A percentile compares a stretch with the other conserved stretches of the same genome.
Conservation (phyloP, 495 filamentous ascomycete genomes). For the Achaetomiella virescens region DNA sequence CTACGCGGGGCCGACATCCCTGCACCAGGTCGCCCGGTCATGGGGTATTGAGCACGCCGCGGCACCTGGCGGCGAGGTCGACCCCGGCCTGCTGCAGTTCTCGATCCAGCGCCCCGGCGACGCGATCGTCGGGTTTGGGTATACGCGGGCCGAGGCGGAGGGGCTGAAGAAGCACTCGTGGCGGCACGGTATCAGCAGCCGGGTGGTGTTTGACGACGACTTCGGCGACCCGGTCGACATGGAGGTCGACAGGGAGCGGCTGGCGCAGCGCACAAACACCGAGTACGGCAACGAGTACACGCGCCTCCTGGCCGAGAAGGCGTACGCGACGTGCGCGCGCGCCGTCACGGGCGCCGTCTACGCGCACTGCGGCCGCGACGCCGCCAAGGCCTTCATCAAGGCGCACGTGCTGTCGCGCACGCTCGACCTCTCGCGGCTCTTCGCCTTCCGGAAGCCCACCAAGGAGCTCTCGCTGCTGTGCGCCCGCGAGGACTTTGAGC, state of each 20-base stretch:
- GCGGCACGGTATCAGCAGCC: constrained; percentile 62
- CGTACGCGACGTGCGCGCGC: constrained; percentile 61
- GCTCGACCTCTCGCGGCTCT: constrained; percentile 67
- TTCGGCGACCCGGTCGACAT: constrained; percentile 59
- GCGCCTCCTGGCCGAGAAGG: constrained; percentile 24
- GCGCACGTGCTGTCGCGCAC: constrained; percentile 76
- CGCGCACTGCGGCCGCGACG: constrained; percentile 63
- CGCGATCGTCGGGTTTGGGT: constrained; percentile 36
- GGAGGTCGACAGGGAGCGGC: constrained; percentile 2
- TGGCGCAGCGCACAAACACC: constrained; percentile 5
- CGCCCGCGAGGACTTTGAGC: constrained; percentile 79
- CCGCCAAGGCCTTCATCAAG: constrained; percentile 72
- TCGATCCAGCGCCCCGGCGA: constrained; percentile 53
- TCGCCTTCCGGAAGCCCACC: constrained; percentile 75
- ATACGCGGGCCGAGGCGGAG: constrained; percentile 32
- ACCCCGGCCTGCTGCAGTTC: constrained; percentile 89
- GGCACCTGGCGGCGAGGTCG: constrained; percentile 80
- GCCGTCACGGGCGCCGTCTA: constrained; percentile 80
- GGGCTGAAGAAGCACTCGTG: constrained; percentile 46
- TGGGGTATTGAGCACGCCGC: constrained; percentile 89
- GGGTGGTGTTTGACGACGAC: constrained; percentile 70
- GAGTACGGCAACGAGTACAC: constrained; percentile 30
- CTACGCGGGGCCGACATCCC: constrained; percentile 65
- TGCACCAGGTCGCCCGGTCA: constrained; percentile 63
- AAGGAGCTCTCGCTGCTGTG: constrained; percentile 76